Evolutionary conservation across 2,329 filamentous ascomycete species (phyloP).

Genomic region (Cytospora schulzeri): DNA sequence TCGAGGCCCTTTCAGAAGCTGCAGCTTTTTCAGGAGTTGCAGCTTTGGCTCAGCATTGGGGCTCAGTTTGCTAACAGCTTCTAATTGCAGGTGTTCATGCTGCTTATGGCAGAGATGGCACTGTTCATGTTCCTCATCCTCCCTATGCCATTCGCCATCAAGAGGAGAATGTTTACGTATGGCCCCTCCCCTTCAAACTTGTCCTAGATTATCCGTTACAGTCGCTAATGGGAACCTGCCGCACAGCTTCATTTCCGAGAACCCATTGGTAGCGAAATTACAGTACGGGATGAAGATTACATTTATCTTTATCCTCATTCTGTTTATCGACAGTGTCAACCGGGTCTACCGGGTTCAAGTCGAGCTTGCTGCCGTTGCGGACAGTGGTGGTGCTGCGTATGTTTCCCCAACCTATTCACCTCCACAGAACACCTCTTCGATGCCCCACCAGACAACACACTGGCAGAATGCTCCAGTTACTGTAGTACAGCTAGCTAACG

Average conservation of each 20-base stretch:
- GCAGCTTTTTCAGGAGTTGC: too few species aligned
- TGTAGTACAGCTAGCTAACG: constrained; percentile 32
- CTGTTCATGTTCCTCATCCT: constrained; percentile 80
- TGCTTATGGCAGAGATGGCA: constrained; percentile 80
- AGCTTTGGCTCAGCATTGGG: not conserved
- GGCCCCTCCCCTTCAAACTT: constrained; percentile 32
- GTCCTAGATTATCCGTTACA: not conserved
- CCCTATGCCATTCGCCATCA: constrained; percentile 83
- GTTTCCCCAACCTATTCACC: constrained; percentile 34
- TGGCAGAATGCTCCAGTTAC: not conserved
- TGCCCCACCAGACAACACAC: constrained; percentile 5
- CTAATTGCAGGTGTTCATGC: constrained; percentile 70
- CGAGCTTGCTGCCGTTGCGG: constrained; percentile 75
- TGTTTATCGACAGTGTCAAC: constrained; percentile 95
- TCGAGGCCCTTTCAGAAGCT: not conserved
- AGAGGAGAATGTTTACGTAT: constrained; percentile 80
- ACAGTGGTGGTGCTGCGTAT: constrained; percentile 56
- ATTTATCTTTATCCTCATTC: constrained; percentile 97
- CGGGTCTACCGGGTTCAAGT: constrained; percentile 96
- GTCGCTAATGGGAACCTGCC: not conserved
- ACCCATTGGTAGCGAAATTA: constrained; percentile 79
- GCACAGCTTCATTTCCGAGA: constrained; percentile 87
- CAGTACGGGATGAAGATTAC: constrained; percentile 99
- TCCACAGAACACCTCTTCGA: not conserved
- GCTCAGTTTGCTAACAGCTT: constrained; percentile 32